These are phyloP conservation scores for Lactarius akahatsu DNA, from an alignment of 768 basidiomycete species.

Conservation along the genomic window DNA sequence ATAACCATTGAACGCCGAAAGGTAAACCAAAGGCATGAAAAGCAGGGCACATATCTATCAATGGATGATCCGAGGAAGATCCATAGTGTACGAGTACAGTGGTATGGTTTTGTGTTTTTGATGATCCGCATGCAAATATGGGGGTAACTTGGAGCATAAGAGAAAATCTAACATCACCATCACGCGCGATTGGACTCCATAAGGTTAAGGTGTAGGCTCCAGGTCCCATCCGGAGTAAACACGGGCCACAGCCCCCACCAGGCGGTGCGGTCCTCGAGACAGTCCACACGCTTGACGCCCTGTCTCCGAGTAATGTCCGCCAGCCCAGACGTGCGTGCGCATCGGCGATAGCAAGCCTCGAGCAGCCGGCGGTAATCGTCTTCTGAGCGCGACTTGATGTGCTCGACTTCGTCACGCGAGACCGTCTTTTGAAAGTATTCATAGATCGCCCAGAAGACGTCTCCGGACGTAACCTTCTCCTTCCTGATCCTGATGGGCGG, in stretches of 20 bases:
- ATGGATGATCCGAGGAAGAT: neutral
- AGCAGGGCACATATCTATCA: neutral
- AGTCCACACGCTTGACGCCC: constrained; percentile 27
- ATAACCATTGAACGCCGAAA: neutral
- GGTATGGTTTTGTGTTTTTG: neutral
- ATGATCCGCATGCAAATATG: neutral
- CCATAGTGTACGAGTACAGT: neutral
- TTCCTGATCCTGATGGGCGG: constrained; percentile 20
- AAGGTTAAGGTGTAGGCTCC: constrained; percentile 20
- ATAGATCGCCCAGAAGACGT: constrained; percentile 28
- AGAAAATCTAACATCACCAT: neutral
- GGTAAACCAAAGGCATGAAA: neutral
- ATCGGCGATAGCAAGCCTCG: constrained; percentile 20
- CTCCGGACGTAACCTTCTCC: constrained; percentile 18
- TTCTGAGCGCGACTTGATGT: constrained; percentile 9
- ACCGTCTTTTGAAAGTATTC: constrained; percentile 25
- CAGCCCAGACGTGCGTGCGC: constrained; percentile 14
- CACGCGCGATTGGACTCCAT: constrained; percentile 17
- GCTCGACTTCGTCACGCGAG: constrained; percentile 14
- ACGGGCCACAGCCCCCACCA: constrained; percentile 24
- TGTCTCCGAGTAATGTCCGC: constrained; percentile 23
- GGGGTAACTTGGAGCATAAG: neutral
- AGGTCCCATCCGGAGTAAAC: constrained; percentile 18
- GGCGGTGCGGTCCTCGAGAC: constrained; percentile 19
- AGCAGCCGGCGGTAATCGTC: constrained; percentile 14